Percentiles rank a stretch among this genome's conserved stretches.
Conservation (phyloP, 345 rosid genomes). For the Lumnitzera racemosa region DNA sequence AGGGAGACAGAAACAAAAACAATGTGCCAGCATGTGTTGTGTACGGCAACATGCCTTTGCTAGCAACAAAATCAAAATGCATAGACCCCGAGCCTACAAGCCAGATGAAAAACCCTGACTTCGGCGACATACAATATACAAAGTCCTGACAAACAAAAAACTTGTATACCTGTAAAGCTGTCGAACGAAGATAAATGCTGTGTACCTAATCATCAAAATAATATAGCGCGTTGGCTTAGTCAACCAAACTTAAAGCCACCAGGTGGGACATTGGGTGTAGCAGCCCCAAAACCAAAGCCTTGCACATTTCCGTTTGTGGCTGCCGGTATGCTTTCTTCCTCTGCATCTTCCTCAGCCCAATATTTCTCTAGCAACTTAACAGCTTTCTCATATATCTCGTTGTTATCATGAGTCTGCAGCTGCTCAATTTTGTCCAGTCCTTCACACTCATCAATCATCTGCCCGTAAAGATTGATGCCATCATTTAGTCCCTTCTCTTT, state of each 20-base stretch:
- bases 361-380: constrained; percentile 75
- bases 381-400: constrained; percentile 75
- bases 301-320: constrained; percentile 31
- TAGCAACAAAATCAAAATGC: constrained; percentile 9
- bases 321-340: constrained; percentile 33
- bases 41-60: constrained; percentile 2
- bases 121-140: constrained; percentile 11
- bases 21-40: background rate
- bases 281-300: constrained; percentile 44
- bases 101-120: constrained; percentile 40
- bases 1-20: background rate
- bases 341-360: constrained; percentile 76
- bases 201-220: too few relatives aligned
- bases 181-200: constrained; percentile 4
- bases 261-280: constrained; percentile 39
- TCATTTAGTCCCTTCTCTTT: constrained; percentile 52
- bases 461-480: constrained; percentile 53
- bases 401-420: constrained; percentile 75
- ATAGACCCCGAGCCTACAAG: constrained; percentile 22
- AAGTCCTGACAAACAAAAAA: constrained; percentile 4
- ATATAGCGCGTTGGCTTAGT: constrained; percentile 6
- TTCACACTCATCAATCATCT: constrained; percentile 64
- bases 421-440: constrained; percentile 76
- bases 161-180: constrained; percentile 8
- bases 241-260: constrained; percentile 74